Evolutionary conservation across 306 rosid species (phyloP).

Genomic region (Quercus aquifolioides): DNA sequence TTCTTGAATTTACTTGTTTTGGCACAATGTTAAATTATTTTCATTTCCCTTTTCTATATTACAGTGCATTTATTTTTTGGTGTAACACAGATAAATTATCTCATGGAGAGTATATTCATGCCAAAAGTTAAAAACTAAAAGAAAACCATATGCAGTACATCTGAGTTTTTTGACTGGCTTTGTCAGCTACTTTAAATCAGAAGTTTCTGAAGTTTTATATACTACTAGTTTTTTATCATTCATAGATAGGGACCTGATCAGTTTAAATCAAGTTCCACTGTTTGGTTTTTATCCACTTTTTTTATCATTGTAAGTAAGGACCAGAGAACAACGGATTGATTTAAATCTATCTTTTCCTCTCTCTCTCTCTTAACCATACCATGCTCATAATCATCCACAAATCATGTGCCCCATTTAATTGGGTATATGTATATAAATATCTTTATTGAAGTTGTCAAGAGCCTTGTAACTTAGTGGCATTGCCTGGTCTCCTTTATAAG

Average conservation of each 20-base stretch:
- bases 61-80: background rate
- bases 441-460: too few species aligned
- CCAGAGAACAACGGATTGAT: too few species aligned
- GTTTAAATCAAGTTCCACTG: background rate
- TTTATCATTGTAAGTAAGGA: background rate
- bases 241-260: background rate
- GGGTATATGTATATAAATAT: too few species aligned
- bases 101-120: background rate
- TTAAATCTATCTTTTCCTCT: background rate
- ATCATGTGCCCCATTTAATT: background rate
- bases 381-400: background rate
- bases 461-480: too few species aligned
- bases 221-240: background rate
- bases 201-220: background rate
- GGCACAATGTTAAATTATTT: background rate
- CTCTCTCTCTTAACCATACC: background rate
- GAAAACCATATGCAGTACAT: background rate
- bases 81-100: conserved; percentile 10
- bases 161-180: background rate
- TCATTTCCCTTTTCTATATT: background rate
- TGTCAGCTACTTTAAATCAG: background rate
- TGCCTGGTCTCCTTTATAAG: too few species aligned
- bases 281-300: background rate
- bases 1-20: conserved; percentile 12
- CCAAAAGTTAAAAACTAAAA: background rate